Evolutionary conservation across 1,139 yeast genomes (phyloP).

Genomic region (Sugiyamaella paludigena): DNA sequence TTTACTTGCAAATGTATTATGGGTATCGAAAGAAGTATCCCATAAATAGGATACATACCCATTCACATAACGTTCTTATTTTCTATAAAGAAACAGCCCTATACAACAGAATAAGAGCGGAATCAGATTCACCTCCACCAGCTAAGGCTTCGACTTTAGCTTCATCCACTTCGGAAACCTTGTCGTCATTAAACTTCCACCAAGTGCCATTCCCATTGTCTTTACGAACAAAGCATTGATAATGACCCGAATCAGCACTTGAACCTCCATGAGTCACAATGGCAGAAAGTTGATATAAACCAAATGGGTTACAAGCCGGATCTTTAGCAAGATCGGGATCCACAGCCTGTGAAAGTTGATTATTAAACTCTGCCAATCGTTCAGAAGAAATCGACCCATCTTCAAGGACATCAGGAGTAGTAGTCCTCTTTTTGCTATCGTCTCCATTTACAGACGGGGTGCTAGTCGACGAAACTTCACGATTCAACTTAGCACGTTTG

Average conservation of each 20-base stretch:
- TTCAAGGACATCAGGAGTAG: constrained; percentile 28
- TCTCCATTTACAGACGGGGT: constrained; percentile 34
- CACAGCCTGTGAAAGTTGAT: constrained; percentile 30
- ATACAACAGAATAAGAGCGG: constrained; percentile 85
- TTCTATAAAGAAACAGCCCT: constrained; percentile 10
- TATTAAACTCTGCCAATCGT: constrained; percentile 34
- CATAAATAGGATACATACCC: too few relatives aligned
- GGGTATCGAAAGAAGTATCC: too few relatives aligned
- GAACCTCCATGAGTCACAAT: constrained; percentile 93
- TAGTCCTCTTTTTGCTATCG: neutral
- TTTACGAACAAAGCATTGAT: constrained; percentile 83
- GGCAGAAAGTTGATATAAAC: constrained; percentile 78
- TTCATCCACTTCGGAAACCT: constrained; percentile 70
- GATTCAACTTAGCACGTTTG: constrained; percentile 54
- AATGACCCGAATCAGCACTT: constrained; percentile 96
- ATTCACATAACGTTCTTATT: too few relatives aligned
- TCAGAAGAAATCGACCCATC: constrained; percentile 37
- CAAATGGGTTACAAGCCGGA: constrained; percentile 79
- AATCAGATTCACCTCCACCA: constrained; percentile 98
- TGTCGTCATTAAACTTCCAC: constrained; percentile 96
- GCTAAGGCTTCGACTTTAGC: constrained; percentile 81
- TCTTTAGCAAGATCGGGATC: constrained; percentile 38
- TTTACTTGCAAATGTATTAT: too few relatives aligned
- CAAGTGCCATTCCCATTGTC: constrained; percentile 64
- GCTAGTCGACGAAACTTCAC: constrained; percentile 34